A percentile compares a stretch with the other conserved stretches of the same genome.
Conservation (phyloP, 768 basidiomycete species). For the Filobasidium wieringae region DNA sequence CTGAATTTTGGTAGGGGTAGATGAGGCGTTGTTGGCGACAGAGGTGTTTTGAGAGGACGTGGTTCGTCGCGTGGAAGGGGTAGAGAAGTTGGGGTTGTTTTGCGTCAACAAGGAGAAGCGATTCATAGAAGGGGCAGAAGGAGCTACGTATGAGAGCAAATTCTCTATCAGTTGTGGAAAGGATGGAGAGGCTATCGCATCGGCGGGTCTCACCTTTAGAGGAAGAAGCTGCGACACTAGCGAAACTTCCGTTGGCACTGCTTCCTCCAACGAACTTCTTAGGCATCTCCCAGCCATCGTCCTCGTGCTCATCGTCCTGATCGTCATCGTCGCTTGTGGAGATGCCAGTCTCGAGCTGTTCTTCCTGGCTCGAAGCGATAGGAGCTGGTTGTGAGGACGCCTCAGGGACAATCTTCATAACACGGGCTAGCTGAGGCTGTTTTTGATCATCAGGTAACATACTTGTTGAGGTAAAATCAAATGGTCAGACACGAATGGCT, state of each 20-base stretch:
- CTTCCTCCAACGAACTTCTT: slow-evolving; percentile 8
- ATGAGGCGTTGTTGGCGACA: not conserved
- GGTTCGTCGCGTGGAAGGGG: not conserved
- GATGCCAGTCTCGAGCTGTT: not conserved
- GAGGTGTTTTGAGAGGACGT: slow-evolving; percentile 1
- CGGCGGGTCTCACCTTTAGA: not conserved
- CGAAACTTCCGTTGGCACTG: not conserved
- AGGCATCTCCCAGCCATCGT: slow-evolving; percentile 6
- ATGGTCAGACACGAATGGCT: not conserved
- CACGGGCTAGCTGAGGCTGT: not conserved
- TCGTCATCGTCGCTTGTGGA: not conserved
- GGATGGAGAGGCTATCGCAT: not conserved
- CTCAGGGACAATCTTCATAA: slow-evolving; percentile 1
- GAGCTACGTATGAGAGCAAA: not conserved
- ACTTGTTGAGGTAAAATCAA: not conserved
- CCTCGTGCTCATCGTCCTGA: not conserved
- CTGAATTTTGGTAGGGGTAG: slow-evolving; percentile 6
- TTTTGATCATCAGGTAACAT: not conserved
- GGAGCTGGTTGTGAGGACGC: not conserved
- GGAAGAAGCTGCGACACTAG: not conserved
- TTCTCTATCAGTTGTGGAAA: not conserved
- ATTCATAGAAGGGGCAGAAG: slow-evolving; percentile 4
- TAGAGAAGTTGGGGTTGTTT: slow-evolving; percentile 1
- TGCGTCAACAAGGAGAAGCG: slow-evolving; percentile 6
- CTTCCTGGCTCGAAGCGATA: not conserved